Evolutionary conservation across 352 stramenopile genomes (phyloP), one percentile per base, ranked within the genome.

Genomic region (Pythium biforme): DNA sequence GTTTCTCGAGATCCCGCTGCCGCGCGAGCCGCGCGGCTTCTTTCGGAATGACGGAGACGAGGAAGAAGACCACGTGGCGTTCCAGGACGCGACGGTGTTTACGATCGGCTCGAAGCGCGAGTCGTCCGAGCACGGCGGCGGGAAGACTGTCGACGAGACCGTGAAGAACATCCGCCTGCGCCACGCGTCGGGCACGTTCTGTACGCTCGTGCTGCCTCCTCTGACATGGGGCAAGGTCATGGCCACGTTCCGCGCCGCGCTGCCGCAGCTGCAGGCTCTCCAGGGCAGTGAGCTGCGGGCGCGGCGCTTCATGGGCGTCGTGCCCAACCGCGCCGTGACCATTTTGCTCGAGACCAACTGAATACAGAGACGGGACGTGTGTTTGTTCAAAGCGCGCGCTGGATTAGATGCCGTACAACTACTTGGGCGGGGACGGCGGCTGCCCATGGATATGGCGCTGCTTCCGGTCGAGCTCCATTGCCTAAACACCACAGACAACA

Each of bases 131-230:
- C 79, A 89, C 55, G 81, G 81, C 19, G 84, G 81, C 12, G 83
- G 83, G 41, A 94, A 94, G 64, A 92, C 73, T 9, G 84, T 80
- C 31, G 81, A 74, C 3, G 83, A 93, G 63, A 92, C 90, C 63
- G 69, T 94, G 19, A 71, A 92, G 62, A 93, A 97, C 62, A 96
- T 97, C 59, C 88, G 90, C 61, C 83, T 95, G 75, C 81, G 86
- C 48, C 79, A 93, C 62, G 84, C 84, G 2, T 91, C 81, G 9
- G 84, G 84, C 29, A 90, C 81, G 47, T 91, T 93, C 39, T 87
- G 77, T 62, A 89, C 81, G 20, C 79, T 93, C 31, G 77, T 93
- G 23, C 46, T 71, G 20, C 84, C 84, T 4, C 66, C 59, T 2
- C 79, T 70, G 29, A 73, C 68, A 20, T 93, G 81, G 84, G 40